These are phyloP conservation scores for Metarhizium robertsii DNA, from an alignment of 2,329 filamentous ascomycete genomes.

Conservation along the genomic window DNA sequence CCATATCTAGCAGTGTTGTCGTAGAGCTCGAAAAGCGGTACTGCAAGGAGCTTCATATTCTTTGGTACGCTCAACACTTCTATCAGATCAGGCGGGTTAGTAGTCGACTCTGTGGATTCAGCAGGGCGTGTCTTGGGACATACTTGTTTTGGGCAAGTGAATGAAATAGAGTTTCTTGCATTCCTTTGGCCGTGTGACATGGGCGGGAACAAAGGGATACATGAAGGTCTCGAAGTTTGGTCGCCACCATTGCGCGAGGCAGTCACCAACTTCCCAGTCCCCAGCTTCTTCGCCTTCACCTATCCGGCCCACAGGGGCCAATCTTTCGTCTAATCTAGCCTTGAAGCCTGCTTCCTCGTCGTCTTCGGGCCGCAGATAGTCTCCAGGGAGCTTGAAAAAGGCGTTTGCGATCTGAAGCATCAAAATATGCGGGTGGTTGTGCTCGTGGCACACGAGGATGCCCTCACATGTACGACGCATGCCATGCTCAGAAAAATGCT, in stretches of 20 bases:
- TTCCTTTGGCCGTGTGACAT: conserved; percentile 94
- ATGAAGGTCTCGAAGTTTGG: conserved; percentile 99
- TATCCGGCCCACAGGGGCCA: conserved; percentile 82
- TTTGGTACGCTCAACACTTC: conserved; percentile 95
- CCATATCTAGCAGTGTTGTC: conserved; percentile 94
- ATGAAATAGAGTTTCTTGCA: conserved; percentile 99
- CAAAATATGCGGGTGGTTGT: conserved; percentile 96
- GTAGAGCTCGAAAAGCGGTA: conserved; percentile 95
- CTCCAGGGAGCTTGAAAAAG: conserved; percentile 97
- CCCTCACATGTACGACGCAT: conserved; percentile 98
- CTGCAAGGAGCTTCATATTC: conserved; percentile 98
- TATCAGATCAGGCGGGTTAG: conserved; percentile 25
- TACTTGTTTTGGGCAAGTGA: conserved; percentile 84
- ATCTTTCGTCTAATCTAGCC: conserved; percentile 77
- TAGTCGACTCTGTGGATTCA: not conserved
- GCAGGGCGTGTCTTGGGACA: conserved; percentile 17
- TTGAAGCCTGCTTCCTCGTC: conserved; percentile 96
- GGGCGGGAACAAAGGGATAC: conserved; percentile 95
- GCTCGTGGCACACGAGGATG: conserved; percentile 94
- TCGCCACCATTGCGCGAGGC: conserved; percentile 95
- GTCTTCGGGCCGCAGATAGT: conserved; percentile 83
- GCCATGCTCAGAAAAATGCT: conserved; percentile 84
- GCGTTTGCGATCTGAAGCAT: conserved; percentile 99
- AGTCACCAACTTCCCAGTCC: conserved; percentile 92
- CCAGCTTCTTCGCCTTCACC: conserved; percentile 75